phyloP scores from a whole-genome alignment of 179 eudicot genomes.

The Patellifolia procumbens region DNA sequence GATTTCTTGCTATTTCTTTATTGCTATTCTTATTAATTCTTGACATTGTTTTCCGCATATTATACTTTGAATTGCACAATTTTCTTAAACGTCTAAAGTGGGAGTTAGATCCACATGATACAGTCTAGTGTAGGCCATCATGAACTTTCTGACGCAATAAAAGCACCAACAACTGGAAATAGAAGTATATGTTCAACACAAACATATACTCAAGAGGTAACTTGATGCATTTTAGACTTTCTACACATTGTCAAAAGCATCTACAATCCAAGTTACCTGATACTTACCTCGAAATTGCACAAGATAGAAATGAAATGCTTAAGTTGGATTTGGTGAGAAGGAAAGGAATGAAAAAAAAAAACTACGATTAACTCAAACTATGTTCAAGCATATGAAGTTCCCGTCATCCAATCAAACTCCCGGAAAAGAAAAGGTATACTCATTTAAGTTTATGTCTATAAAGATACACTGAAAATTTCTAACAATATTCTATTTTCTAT shows the following conservation, averaged over 20 bases:
- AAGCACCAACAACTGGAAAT: background rate
- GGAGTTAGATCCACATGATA: too few relatives aligned
- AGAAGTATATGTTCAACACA: background rate
- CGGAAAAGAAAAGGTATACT: background rate
- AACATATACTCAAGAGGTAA: background rate
- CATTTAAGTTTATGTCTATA: conserved; percentile 3
- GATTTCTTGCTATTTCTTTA: too few relatives aligned
- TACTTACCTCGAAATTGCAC: background rate
- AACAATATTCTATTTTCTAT: background rate
- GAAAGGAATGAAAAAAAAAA: conserved; percentile 10
- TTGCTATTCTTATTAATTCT: too few relatives aligned
- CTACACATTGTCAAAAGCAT: background rate
- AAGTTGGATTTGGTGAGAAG: background rate
- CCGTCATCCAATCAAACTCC: conserved; percentile 3
- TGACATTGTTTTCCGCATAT: too few relatives aligned
- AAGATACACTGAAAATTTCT: background rate
- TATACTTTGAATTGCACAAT: too few relatives aligned
- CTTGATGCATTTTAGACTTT: background rate
- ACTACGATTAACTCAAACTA: conserved; percentile 19
- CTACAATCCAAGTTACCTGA: background rate
- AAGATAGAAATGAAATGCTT: conserved; percentile 10
- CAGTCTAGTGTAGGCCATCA: background rate
- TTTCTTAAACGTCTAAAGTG: too few relatives aligned
- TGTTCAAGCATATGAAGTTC: background rate
- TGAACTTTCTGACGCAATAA: background rate